A percentile compares a stretch with the other conserved stretches of the same genome.
Evolutionary conservation across 345 rosid genomes (phyloP).

Genomic region (Aquilaria yunnanensis): DNA sequence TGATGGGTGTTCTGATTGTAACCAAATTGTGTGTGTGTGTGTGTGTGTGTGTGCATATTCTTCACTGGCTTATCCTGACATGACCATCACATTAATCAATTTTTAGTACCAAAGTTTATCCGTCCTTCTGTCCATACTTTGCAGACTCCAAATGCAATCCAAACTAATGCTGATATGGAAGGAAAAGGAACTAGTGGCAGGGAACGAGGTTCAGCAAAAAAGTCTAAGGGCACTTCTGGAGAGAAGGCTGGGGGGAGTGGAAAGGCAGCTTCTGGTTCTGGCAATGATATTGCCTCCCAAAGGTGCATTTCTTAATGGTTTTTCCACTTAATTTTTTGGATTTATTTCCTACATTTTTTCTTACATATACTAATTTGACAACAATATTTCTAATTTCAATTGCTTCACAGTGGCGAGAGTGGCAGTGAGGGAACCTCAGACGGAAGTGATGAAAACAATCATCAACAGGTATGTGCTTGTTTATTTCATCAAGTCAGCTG

Average conservation of each 20-base stretch:
- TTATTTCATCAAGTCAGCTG: not conserved
- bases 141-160: conserved; percentile 54
- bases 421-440: conserved; percentile 93
- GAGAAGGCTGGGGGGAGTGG: conserved; percentile 57
- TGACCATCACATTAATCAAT: too few relatives aligned
- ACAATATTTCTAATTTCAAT: conserved; percentile 13
- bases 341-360: not conserved
- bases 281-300: conserved; percentile 78
- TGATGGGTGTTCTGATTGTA: too few relatives aligned
- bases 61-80: too few relatives aligned
- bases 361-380: not conserved
- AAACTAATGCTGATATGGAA: conserved; percentile 36
- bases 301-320: conserved; percentile 35
- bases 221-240: conserved; percentile 49
- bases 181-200: conserved; percentile 45
- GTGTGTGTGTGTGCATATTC: too few relatives aligned
- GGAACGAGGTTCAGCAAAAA: conserved; percentile 58
- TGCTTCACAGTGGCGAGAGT: conserved; percentile 65
- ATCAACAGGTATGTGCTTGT: conserved; percentile 49
- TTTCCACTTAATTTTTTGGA: not conserved
- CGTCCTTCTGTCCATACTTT: not conserved
- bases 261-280: conserved; percentile 76
- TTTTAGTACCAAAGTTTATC: not conserved
- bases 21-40: too few relatives aligned
- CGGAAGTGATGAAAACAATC: conserved; percentile 62